Conservation (phyloP, 176 grass and related monocot genomes). For the Pontederia paniculata region DNA sequence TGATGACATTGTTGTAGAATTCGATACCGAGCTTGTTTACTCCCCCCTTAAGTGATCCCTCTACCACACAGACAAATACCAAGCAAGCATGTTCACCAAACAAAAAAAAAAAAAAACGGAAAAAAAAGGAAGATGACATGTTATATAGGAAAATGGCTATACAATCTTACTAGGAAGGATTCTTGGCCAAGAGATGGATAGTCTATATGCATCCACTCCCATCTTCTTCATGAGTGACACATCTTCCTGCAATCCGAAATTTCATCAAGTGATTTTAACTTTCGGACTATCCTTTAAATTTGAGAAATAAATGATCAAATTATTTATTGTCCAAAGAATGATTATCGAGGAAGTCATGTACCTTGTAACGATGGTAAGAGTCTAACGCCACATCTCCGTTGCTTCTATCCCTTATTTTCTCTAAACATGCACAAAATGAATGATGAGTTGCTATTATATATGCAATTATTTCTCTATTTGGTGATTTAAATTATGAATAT, state of each 20-base stretch:
- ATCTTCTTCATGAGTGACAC: background rate
- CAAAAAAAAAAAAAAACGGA: no score
- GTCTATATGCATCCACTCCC: conserved; percentile 14
- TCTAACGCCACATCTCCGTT: conserved; percentile 10
- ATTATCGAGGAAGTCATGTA: background rate
- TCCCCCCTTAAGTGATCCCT: conserved; percentile 44
- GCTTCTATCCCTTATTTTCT: background rate
- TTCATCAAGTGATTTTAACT: no score
- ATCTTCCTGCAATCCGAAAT: conserved; percentile 4
- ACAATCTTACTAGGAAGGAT: conserved; percentile 6
- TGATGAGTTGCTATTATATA: background rate
- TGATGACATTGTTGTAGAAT: conserved; percentile 73
- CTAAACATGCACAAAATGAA: background rate
- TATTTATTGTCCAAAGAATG: background rate
- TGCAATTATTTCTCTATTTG: background rate
- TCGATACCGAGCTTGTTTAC: conserved; percentile 46
- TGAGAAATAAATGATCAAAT: background rate
- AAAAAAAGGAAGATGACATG: no score
- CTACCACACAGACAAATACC: conserved; percentile 10
- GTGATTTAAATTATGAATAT: no score
- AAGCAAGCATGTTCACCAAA: no score
- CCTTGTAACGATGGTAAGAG: conserved; percentile 17
- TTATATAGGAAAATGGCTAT: background rate
- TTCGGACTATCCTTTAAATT: background rate
- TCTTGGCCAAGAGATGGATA: conserved; percentile 17